phyloP scores from a whole-genome alignment of 768 basidiomycete genomes.

The Strobilomyces dryophilus region DNA sequence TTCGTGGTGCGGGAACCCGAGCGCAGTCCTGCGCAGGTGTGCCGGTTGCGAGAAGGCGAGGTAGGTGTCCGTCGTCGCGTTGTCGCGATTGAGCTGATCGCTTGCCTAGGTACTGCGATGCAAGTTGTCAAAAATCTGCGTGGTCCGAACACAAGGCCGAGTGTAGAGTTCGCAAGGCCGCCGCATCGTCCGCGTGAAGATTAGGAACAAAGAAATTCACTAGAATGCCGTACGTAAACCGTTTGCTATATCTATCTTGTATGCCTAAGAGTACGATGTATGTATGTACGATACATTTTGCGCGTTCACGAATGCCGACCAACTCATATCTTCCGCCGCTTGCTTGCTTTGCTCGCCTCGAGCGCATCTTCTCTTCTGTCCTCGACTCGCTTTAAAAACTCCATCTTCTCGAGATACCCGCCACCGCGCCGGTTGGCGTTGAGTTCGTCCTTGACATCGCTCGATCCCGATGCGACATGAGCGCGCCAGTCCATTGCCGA shows the following conservation, averaged over 20 bases:
- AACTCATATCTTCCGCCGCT: constrained; percentile 38
- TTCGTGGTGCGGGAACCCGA: constrained; percentile 62
- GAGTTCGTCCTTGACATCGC: constrained; percentile 62
- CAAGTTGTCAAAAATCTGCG: constrained; percentile 13
- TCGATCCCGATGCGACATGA: constrained; percentile 47
- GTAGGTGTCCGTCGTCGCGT: constrained; percentile 14
- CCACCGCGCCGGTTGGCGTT: constrained; percentile 69
- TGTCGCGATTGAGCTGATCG: not conserved
- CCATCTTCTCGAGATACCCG: constrained; percentile 82
- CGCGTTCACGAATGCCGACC: not conserved
- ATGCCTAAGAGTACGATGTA: constrained; percentile 8
- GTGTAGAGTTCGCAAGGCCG: constrained; percentile 7
- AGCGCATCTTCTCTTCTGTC: constrained; percentile 63
- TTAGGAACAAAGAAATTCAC: not conserved
- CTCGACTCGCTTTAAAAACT: constrained; percentile 74
- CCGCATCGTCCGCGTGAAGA: not conserved
- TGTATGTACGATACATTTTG: not conserved
- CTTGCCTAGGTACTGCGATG: constrained; percentile 11
- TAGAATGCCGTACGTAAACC: not conserved
- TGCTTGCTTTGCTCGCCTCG: constrained; percentile 52
- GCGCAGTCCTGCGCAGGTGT: constrained; percentile 53
- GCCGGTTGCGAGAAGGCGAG: constrained; percentile 39
- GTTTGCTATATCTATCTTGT: not conserved
- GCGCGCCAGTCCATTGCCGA: constrained; percentile 83
- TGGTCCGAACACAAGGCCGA: constrained; percentile 15